Conservation (phyloP, 148 eudicot genomes). For the Dysphania ambrosioides region DNA sequence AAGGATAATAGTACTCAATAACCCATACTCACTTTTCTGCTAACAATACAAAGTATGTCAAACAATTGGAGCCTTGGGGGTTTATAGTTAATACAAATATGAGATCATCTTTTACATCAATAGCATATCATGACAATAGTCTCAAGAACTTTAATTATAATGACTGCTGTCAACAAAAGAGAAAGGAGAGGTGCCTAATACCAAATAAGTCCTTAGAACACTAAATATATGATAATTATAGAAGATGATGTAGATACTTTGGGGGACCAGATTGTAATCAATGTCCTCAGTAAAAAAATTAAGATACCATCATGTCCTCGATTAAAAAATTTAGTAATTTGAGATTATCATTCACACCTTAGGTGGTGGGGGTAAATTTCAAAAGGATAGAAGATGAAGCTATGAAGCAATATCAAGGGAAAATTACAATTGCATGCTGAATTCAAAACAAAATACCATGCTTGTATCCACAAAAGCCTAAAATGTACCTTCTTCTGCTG, state of each 20-base stretch:
- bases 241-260: no score
- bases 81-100: no score
- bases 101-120: not conserved
- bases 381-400: not conserved
- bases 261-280: no score
- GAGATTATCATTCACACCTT: not conserved
- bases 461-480: not conserved
- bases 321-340: not conserved
- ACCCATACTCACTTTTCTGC: not conserved
- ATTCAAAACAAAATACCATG: not conserved
- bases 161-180: not conserved
- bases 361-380: not conserved
- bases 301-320: no score
- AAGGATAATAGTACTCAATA: no score
- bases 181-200: not conserved
- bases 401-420: not conserved
- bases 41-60: not conserved
- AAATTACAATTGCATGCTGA: not conserved
- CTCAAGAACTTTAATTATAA: not conserved
- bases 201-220: not conserved
- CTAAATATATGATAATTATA: not conserved
- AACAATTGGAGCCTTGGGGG: not conserved
- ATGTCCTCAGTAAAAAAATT: no score
- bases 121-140: not conserved
- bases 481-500: slow-evolving; percentile 67